Percentiles rank a stretch among this genome's conserved stretches.
These are phyloP conservation scores for Uromyces viciae-fabae DNA, from an alignment of 1,284 basidiomycete genomes.

Conservation along the genomic window DNA sequence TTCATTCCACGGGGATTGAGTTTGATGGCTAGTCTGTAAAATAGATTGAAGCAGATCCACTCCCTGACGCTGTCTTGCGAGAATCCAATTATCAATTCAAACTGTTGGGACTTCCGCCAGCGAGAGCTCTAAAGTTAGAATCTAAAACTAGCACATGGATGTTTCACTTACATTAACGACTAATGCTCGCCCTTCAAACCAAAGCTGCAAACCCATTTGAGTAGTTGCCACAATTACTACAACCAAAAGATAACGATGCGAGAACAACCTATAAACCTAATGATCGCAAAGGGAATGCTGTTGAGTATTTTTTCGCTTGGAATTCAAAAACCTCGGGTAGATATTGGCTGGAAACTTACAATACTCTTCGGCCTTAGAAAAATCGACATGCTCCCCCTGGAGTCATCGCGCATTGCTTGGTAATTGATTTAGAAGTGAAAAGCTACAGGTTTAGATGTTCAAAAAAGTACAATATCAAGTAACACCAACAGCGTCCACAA, in stretches of 20 bases:
- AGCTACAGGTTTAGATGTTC: too few relatives aligned
- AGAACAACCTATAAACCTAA: constrained; percentile 30
- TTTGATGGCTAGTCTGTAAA: not conserved
- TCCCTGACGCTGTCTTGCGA: not conserved
- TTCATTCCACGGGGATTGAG: too few relatives aligned
- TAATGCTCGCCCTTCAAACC: constrained; percentile 19
- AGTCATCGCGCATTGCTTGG: not conserved
- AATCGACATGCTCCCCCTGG: constrained; percentile 5
- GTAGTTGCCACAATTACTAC: constrained; percentile 15
- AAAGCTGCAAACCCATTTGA: constrained; percentile 30
- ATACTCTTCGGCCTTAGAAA: constrained; percentile 21
- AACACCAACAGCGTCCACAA: too few relatives aligned
- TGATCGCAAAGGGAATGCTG: not conserved
- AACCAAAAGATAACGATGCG: constrained; percentile 13
- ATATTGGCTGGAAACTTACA: not conserved
- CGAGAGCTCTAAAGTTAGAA: not conserved
- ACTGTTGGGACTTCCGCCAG: not conserved
- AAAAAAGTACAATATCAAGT: too few relatives aligned
- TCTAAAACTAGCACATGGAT: not conserved
- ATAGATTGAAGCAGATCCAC: not conserved
- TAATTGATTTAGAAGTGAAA: too few relatives aligned
- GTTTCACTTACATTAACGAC: constrained; percentile 19
- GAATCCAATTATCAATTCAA: not conserved
- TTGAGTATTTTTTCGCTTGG: not conserved
- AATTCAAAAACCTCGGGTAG: not conserved